A percentile compares a stretch with the other conserved stretches of the same genome.
Evolutionary conservation across 148 eudicot species (phyloP).

Genomic region (Tetragonia tetragonoides): DNA sequence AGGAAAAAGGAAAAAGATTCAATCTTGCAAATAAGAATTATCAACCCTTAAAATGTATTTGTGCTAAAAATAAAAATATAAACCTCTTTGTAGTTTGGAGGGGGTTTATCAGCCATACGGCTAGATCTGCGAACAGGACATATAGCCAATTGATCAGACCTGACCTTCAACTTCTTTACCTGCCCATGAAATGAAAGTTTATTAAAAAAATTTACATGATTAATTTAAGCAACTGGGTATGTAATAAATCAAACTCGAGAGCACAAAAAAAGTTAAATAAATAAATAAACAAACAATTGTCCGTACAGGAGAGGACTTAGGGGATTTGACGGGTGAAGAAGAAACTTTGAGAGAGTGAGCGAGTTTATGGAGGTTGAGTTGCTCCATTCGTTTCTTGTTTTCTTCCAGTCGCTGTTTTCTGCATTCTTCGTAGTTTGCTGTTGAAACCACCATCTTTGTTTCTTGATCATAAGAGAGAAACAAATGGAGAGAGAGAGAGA

Average conservation of each 20-base stretch:
- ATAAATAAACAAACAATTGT: not conserved
- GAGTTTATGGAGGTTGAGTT: conserved; percentile 60
- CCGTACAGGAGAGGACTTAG: conserved; percentile 29
- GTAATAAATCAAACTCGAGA: not conserved
- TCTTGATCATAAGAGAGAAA: not conserved
- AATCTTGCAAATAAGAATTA: too few species aligned
- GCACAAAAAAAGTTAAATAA: not conserved
- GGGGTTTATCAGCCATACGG: conserved; percentile 61
- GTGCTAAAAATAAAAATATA: too few species aligned
- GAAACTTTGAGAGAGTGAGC: conserved; percentile 37
- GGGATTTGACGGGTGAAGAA: not conserved
- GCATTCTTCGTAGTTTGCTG: conserved; percentile 44
- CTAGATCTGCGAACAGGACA: conserved; percentile 49
- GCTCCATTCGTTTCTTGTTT: conserved; percentile 66
- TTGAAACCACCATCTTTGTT: conserved; percentile 32
- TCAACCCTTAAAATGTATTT: not conserved
- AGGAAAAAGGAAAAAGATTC: too few species aligned
- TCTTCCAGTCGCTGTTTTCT: conserved; percentile 58
- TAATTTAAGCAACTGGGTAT: not conserved
- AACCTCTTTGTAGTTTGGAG: conserved; percentile 67
- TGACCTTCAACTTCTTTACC: conserved; percentile 44
- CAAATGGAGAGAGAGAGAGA: not conserved
- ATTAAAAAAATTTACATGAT: not conserved
- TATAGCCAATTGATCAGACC: conserved; percentile 23
- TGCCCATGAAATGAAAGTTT: conserved; percentile 8